Base-by-base conservation (phyloP, 2,329 filamentous ascomycete species). In the Pseudofabraea citricarpa region DNA sequence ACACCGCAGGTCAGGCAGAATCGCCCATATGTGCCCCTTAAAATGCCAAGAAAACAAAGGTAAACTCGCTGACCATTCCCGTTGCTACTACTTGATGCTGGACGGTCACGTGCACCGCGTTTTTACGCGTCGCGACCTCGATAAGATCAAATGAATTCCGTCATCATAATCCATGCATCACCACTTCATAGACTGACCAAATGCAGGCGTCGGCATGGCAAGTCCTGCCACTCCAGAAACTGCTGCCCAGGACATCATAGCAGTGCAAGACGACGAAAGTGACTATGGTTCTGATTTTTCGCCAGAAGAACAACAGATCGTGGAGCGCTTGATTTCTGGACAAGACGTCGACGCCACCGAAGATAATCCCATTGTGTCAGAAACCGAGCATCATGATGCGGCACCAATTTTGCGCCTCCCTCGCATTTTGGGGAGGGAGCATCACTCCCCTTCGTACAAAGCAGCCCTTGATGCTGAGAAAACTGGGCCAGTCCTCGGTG, bases 251-350 rank as follows among this genome's bases (percentile, higher is more conserved):
- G 23, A 36, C 7, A 15, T n/a, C 8, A n/a, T 2, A 13, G 16
- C 23, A 9, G 13, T 32, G 5, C 23, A 40, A 19, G 48, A 57
- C 36, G 43, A 38, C 36, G 59, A 66, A 36, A 81, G 75, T 60
- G 78, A 83, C 51, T 84, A 83, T 71, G 81, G 78, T 48, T 80
- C 77, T 5, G 80, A 85, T 48, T 72, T 83, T 51, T 72, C 75
- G 6, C 61, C 69, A 3, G 74, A 77, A 50, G 77, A 81, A 63
- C 72, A 78, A 49, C 68, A 70, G 36, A 63, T 75, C 24, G 55
- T 81, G 43, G 68, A 70, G 54, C 64, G 70, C 29, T 58, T 83
- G 22, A 62, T 82, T 23, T 51, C 52, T 40, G 65, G 68, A 52
- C 62, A 70, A 41, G 63, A 63, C 32, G 51, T 63, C 19, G 62